Evolutionary conservation across 441 rosid genomes (phyloP).

Genomic region (Capsella rubella): DNA sequence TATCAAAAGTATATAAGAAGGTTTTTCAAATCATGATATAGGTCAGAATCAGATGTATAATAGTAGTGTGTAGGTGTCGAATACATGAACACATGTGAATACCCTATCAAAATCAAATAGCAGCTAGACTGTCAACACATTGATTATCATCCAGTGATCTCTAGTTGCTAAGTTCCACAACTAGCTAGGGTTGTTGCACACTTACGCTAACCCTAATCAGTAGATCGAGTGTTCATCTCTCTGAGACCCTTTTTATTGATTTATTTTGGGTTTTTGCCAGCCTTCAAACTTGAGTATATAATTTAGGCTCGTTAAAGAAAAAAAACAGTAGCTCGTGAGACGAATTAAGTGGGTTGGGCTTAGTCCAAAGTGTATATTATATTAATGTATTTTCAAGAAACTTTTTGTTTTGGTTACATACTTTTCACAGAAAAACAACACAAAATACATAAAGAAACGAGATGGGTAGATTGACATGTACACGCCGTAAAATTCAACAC

Average conservation of each 20-base stretch:
- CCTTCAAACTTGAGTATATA: not conserved
- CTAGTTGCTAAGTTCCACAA: not conserved
- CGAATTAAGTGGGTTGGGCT: not conserved
- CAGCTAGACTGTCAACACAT: not conserved
- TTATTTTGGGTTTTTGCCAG: not conserved
- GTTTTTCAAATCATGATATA: constrained; percentile 2
- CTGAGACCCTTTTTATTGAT: not conserved
- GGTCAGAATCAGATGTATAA: not conserved
- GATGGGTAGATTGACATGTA: constrained; percentile 39
- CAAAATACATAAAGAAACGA: not conserved
- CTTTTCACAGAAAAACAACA: not conserved
- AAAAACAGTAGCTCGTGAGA: not conserved
- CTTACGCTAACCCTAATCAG: not conserved
- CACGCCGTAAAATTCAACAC: constrained; percentile 44
- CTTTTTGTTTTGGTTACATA: not conserved
- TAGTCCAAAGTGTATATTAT: not conserved
- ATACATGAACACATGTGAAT: not conserved
- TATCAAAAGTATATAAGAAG: not conserved
- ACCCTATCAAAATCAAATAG: not conserved
- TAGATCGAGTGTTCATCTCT: constrained; percentile 2
- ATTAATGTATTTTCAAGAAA: not conserved
- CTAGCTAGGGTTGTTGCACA: constrained; percentile 9
- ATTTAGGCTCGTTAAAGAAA: no score
- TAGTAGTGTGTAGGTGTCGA: not conserved
- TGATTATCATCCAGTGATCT: not conserved